Evolutionary conservation across 2,329 filamentous ascomycete genomes (phyloP).

Genomic region (Gyromitra esculenta): DNA sequence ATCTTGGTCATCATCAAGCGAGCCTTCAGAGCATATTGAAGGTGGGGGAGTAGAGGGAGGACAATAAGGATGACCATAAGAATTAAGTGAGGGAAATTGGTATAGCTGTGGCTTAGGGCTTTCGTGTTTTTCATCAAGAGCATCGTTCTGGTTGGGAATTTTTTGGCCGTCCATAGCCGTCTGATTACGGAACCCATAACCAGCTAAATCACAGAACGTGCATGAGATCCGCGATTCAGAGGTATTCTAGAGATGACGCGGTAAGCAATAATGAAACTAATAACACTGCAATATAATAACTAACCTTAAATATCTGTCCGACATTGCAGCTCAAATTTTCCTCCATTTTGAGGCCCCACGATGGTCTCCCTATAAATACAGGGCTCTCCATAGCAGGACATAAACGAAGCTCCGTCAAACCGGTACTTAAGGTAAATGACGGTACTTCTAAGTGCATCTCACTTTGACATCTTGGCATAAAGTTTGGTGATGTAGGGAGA

Average conservation of each 20-base stretch:
- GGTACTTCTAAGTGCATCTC: slow-evolving; percentile 37
- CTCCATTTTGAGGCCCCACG: slow-evolving; percentile 36
- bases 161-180: slow-evolving; percentile 1
- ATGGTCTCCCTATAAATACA: slow-evolving; percentile 27
- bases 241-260: slow-evolving; percentile 2
- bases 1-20: slow-evolving; percentile 38
- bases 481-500: slow-evolving; percentile 35
- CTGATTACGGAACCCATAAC: background rate
- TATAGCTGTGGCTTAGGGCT: slow-evolving; percentile 18
- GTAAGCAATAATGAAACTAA: slow-evolving; percentile 5
- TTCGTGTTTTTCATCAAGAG: slow-evolving; percentile 11
- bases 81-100: slow-evolving; percentile 26
- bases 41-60: slow-evolving; percentile 34
- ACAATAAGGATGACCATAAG: slow-evolving; percentile 17
- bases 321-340: background rate
- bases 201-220: slow-evolving; percentile 23
- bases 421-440: slow-evolving; percentile 34
- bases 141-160: background rate
- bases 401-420: slow-evolving; percentile 33
- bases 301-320: slow-evolving; percentile 29
- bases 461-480: slow-evolving; percentile 21
- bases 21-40: slow-evolving; percentile 39
- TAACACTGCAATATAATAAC: background rate
- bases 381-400: slow-evolving; percentile 39
- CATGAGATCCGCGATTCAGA: slow-evolving; percentile 28